Evolutionary conservation across 441 rosid species (phyloP), one percentile per base, ranked within the genome.

Genomic region (Pelargonium citronellum): DNA sequence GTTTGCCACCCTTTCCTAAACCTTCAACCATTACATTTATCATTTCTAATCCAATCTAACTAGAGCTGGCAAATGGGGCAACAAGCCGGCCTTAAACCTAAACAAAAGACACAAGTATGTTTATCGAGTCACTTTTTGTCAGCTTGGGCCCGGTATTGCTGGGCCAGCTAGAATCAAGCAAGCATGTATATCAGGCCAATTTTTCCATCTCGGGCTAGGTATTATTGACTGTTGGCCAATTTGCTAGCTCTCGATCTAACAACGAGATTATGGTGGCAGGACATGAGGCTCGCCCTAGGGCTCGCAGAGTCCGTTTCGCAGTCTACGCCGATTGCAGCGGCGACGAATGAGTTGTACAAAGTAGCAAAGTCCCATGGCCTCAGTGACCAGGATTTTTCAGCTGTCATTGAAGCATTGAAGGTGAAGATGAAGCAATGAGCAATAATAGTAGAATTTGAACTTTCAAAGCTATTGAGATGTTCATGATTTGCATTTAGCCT

Each of bases 231-330:
- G 39, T 34, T 34, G 39, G 7, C 7, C 39, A 4, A 34, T 34
- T 34, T 34, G 39, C 17, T 5, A 16, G 19, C 58, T 5, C 16
- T 5, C 30, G 10, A 20, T 71, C 75, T 77, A 10, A 72, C 66
- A 67, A 60, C 49, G 13, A 16, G 17, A 30, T 34, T 47, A n/a
- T 67, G 66, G 27, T 67, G 67, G 67, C 92, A 91, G 96, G 98
- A 92, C 79, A 72, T 91, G 83, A 86, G 97, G 79, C 94, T 91
- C 20, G 97, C 97, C 61, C 74, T 92, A 17, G 92, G 88, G 67
- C 85, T 92, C 78, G 98, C 98, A 4, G 98, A 92, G 79, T 84
- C 91, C 0, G 96, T 91, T 73, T 91, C 94, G 19, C 97, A 91
- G 71, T 85, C 92, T 19, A 89, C 90, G 5, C 98, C 98, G 0